Evolutionary conservation across 805 yeast genomes (phyloP), one percentile per base, ranked within the genome.

Genomic region (Candida krabiensis): DNA sequence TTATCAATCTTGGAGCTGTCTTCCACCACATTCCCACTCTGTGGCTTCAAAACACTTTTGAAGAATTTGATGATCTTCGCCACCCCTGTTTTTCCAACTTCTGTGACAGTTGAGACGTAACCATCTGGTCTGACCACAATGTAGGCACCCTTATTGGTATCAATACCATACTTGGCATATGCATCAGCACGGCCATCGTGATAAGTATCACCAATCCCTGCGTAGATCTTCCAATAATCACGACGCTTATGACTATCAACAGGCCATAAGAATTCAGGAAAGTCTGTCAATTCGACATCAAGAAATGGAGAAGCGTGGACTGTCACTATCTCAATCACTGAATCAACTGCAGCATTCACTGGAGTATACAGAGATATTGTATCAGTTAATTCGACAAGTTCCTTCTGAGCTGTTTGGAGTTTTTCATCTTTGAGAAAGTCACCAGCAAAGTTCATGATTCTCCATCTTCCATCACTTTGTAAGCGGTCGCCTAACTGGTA

Each of bases 81-180:
- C 23, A 55, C 50, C 11, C 61, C 60, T 4, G 35, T 33, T 9
- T 37, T 19, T 14, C 47, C 50, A 28, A 43, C 44, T 19, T 43
- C 47, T 9, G 51, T 40, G 16, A 58, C 60, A n/a, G 35, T 9
- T 9, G 63, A 52, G 19, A 61, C 59, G 36, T 61, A 56, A 3
- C 66, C 66, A 42, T 61, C 66, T 9, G 66, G 66, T 27, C 66
- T 42, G 9, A 58, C 41, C 11, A 60, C 60, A 26, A 60, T 38
- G 23, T 56, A 38, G 27, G 52, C 46, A 5, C 64, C 64, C 13
- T 37, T 38, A 12, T 42, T 28, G 18, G 49, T 41, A 32, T 58
- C 55, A 35, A 60, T 52, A 5, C 65, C 65, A 38, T 48, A 60
- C 32, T 44, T 40, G 7, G 35, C 49, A 37, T 58, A 60, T 3